Evolutionary conservation across 495 filamentous ascomycete genomes (phyloP).

Genomic region (Penicillium silybi): DNA sequence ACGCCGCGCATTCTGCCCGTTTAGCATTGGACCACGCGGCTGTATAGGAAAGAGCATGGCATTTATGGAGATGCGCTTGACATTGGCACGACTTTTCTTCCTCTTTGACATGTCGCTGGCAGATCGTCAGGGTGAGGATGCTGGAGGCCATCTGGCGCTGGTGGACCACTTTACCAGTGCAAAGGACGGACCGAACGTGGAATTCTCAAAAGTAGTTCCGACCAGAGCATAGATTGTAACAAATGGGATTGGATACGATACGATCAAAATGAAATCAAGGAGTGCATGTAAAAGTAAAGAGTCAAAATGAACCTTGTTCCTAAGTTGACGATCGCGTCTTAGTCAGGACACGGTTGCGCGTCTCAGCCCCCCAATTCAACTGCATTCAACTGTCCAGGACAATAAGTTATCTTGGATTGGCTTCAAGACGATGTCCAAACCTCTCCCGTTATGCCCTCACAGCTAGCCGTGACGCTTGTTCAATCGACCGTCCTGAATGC

Average conservation of each 20-base stretch:
- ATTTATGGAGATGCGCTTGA: conserved; percentile 50
- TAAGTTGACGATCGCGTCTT: conserved; percentile 4
- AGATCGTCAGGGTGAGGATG: conserved; percentile 39
- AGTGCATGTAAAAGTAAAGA: no score
- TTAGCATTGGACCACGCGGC: conserved; percentile 52
- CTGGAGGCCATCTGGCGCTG: conserved; percentile 37
- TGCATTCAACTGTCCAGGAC: background rate
- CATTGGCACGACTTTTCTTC: conserved; percentile 47
- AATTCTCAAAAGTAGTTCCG: conserved; percentile 22
- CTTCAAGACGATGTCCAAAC: background rate
- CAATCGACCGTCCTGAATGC: conserved; percentile 68
- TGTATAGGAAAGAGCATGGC: conserved; percentile 59
- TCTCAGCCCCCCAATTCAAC: conserved; percentile 17
- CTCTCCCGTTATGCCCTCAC: conserved; percentile 33
- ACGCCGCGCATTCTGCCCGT: conserved; percentile 50
- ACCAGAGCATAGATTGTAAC: background rate
- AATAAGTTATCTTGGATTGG: background rate
- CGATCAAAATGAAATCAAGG: no score
- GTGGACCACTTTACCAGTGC: conserved; percentile 47
- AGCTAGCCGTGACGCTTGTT: conserved; percentile 61
- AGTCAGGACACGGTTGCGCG: conserved; percentile 31
- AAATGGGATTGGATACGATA: background rate
- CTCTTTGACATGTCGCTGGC: conserved; percentile 43
- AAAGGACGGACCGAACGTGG: conserved; percentile 44
- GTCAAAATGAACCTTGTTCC: no score